Percentiles rank a stretch among this genome's conserved stretches.
Conservation (phyloP, 305 asterid genomes). For the Solanum hybrid region DNA sequence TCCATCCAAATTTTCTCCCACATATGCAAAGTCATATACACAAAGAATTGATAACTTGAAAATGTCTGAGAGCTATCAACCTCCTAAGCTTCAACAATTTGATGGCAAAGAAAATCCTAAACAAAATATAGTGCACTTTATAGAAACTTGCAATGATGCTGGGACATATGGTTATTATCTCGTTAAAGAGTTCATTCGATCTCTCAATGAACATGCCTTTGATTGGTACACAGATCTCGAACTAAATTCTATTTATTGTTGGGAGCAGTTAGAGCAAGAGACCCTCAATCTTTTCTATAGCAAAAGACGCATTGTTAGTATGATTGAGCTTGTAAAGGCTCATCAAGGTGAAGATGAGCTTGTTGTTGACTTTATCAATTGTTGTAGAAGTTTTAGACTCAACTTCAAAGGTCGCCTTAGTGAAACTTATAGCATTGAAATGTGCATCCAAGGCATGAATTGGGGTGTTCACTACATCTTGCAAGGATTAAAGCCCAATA, state of each 20-base stretch:
- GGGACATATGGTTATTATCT: not conserved
- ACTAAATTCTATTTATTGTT: not conserved
- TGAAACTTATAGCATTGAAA: not conserved
- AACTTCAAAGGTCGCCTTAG: not conserved
- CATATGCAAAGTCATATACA: not conserved
- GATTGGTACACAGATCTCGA: not conserved
- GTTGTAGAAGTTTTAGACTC: not conserved
- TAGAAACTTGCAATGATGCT: not conserved
- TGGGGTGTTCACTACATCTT: not conserved
- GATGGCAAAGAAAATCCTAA: not conserved
- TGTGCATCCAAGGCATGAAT: not conserved
- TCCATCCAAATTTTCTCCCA: not conserved
- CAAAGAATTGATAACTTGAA: not conserved
- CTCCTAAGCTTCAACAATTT: not conserved
- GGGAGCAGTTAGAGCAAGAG: not conserved
- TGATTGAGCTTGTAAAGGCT: not conserved
- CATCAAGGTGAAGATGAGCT: not conserved
- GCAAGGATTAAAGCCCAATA: not conserved
- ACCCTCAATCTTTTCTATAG: not conserved
- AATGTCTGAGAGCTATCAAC: not conserved
- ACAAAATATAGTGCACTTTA: not conserved
- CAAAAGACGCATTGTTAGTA: accelerated
- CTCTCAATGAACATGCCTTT: not conserved
- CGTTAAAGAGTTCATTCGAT: not conserved
- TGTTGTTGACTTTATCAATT: not conserved